Evolutionary conservation across 768 basidiomycete genomes (phyloP).

Genomic region (Kwoniella europaea): DNA sequence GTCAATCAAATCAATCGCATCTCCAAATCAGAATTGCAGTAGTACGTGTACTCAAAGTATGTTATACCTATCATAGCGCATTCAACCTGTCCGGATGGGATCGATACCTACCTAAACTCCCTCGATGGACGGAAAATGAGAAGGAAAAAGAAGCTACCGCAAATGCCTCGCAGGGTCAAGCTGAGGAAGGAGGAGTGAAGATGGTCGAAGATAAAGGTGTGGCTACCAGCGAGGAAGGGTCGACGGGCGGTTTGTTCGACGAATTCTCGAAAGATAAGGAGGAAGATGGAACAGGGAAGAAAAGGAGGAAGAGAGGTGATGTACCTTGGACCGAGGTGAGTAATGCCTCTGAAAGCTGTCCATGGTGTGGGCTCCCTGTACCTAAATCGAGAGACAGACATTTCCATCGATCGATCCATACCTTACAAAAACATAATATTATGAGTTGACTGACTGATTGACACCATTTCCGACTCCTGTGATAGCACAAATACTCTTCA

Average conservation of each 20-base stretch:
- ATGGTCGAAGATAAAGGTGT: neutral
- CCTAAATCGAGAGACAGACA: neutral
- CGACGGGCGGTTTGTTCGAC: constrained; percentile 35
- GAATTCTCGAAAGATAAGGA: constrained; percentile 24
- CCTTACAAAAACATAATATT: too few relatives aligned
- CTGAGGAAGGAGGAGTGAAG: constrained; percentile 1
- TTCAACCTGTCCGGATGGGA: constrained; percentile 31
- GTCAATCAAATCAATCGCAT: neutral
- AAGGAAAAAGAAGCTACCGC: neutral
- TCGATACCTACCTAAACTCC: constrained; percentile 19
- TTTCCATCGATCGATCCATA: neutral
- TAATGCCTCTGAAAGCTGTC: neutral
- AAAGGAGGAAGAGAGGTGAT: constrained; percentile 20
- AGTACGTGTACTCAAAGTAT: neutral
- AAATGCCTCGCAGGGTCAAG: neutral
- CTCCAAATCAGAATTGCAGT: neutral
- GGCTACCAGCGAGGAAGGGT: constrained; percentile 4
- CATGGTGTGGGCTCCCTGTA: too few relatives aligned
- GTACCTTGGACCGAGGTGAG: constrained; percentile 23
- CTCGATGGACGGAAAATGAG: constrained; percentile 4
- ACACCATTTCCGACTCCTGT: too few relatives aligned
- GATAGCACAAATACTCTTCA: constrained; percentile 91
- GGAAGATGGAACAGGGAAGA: constrained; percentile 12
- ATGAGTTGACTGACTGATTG: too few relatives aligned
- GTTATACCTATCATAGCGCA: constrained; percentile 3